Evolutionary conservation across 129 eudicot species (phyloP).

Genomic region (Tagetes erecta): DNA sequence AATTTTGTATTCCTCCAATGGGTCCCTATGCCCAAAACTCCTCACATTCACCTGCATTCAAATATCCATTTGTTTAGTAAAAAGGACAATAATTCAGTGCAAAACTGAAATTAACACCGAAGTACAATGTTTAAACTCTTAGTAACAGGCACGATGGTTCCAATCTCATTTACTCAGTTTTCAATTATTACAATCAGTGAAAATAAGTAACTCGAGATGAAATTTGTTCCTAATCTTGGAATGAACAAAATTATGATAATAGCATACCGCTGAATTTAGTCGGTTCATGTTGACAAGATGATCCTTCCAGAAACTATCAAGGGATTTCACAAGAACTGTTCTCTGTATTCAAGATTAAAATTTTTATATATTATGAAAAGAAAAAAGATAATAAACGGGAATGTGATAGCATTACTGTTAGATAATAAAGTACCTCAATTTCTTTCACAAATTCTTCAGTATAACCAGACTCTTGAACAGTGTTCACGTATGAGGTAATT

Average conservation of each 20-base stretch:
- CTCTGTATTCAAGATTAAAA: slow-evolving; percentile 51
- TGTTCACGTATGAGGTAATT: slow-evolving; percentile 77
- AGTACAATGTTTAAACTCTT: slow-evolving; percentile 15
- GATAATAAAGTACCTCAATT: slow-evolving; percentile 60
- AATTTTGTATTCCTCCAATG: slow-evolving; percentile 94
- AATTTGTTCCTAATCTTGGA: neutral
- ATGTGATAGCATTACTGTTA: neutral
- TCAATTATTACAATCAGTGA: neutral
- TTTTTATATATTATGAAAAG: neutral
- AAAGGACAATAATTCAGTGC: neutral
- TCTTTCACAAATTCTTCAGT: slow-evolving; percentile 67
- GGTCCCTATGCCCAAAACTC: slow-evolving; percentile 96
- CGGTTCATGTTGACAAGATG: slow-evolving; percentile 98
- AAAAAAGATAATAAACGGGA: neutral
- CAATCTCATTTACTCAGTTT: neutral
- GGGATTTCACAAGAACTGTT: slow-evolving; percentile 77
- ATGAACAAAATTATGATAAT: slow-evolving; percentile 1
- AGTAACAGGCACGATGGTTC: neutral
- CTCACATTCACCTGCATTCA: slow-evolving; percentile 79
- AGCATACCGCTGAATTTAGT: slow-evolving; percentile 83
- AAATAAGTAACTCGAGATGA: slow-evolving; percentile 5
- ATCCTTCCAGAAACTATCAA: slow-evolving; percentile 97
- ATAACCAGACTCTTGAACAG: slow-evolving; percentile 75
- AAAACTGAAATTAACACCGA: neutral
- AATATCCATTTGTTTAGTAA: neutral